Conservation (phyloP, 2,329 filamentous ascomycete species). For the Knoxdaviesia proteae region DNA sequence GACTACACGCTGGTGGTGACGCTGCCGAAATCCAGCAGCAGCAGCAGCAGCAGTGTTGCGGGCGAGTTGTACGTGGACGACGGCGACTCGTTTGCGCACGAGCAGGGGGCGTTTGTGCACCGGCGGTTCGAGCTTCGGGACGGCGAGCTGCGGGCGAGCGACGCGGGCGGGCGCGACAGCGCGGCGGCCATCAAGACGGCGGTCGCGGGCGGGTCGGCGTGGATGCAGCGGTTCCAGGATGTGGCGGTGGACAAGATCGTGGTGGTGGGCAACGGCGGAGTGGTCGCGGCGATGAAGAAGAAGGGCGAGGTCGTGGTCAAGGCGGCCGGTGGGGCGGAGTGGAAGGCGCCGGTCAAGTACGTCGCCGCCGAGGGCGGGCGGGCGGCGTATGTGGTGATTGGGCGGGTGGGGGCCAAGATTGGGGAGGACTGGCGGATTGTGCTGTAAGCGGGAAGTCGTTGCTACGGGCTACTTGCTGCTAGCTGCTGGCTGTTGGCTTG, state of each 20-base stretch:
- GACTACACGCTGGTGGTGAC: slow-evolving; percentile 80
- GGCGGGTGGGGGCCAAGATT: slow-evolving; percentile 28
- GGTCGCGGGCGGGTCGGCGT: slow-evolving; percentile 31
- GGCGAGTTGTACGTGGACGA: slow-evolving; percentile 85
- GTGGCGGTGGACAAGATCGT: slow-evolving; percentile 72
- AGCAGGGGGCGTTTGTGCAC: slow-evolving; percentile 74
- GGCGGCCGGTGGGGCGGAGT: slow-evolving; percentile 28
- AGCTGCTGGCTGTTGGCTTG: too few relatives aligned
- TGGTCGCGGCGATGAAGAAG: slow-evolving; percentile 17
- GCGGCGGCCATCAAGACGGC: slow-evolving; percentile 31
- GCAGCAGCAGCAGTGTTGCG: slow-evolving; percentile 37
- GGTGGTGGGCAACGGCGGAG: slow-evolving; percentile 37
- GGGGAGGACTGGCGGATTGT: slow-evolving; percentile 31
- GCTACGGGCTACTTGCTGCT: not conserved
- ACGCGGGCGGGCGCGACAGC: slow-evolving; percentile 33
- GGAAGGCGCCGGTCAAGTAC: slow-evolving; percentile 41
- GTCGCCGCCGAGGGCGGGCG: slow-evolving; percentile 22
- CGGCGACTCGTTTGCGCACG: slow-evolving; percentile 76
- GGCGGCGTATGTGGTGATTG: slow-evolving; percentile 30
- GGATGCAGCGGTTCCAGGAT: slow-evolving; percentile 56
- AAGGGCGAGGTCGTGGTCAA: slow-evolving; percentile 34
- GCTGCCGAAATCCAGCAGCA: slow-evolving; percentile 21
- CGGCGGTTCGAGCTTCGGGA: slow-evolving; percentile 50
- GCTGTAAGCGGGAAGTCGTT: slow-evolving; percentile 6
- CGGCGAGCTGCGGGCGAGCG: slow-evolving; percentile 44